Evolutionary conservation across 805 yeast genomes (phyloP), one percentile per base, ranked within the genome.

Genomic region (Saccharomyces kudriavzevii): DNA sequence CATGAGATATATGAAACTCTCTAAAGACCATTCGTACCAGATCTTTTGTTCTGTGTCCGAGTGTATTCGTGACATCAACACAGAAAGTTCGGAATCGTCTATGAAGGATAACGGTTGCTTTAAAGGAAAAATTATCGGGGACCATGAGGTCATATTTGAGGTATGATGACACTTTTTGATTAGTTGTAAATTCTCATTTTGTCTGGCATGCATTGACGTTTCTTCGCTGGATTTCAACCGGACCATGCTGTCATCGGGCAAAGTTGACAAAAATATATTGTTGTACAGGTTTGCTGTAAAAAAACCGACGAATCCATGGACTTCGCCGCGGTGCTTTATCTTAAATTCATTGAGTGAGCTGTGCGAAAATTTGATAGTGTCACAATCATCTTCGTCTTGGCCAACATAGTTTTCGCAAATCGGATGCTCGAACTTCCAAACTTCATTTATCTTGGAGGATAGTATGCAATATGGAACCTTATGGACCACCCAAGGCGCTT

Each of bases 301-400:
- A 62, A 74, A 83, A 0, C 97, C 97, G 3, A 82, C 72, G 35
- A 90, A 66, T 0, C 92, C 96, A 65, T 89, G 91, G 2, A 88
- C 66, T 20, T 77, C 77, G 1, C 85, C 79, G 51, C 78, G 74
- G 30, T 77, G 69, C 14, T 74, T 72, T 5, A 79, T 72, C 49
- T 72, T 71, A 55, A 84, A 77, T 2, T 72, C 70, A 3, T 72
- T 71, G 13, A 70, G 69, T 1, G 65, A 55, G 28, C 53, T 60
- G 48, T 54, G 60, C 6, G 57, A 55, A 48, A 66, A 58, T 9
- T 43, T n/a, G 3, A n/a, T 24, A n/a, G 54, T 31, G 28, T 58
- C 56, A 5, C 40, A 51, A 5, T 49, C 50, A 14, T 48, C 35
- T 1, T 29, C n/a, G 11, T 31, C 49, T 10, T 50, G 48, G 10